Conservation (phyloP, 2,329 filamentous ascomycete species). For the Ambrosiella beaveri region DNA sequence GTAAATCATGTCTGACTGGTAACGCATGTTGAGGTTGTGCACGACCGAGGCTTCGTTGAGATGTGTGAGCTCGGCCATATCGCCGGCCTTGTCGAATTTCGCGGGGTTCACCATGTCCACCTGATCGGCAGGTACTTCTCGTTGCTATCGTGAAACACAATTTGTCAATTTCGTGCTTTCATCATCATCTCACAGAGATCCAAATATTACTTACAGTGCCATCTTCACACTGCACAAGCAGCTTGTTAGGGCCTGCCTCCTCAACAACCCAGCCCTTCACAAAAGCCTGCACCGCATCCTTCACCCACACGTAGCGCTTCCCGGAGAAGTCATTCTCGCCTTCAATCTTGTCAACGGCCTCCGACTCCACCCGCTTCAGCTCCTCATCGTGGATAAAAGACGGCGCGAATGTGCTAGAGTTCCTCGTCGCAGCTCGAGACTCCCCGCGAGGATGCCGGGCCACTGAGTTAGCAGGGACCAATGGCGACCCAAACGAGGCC, state of each 20-base stretch:
- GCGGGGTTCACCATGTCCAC: slow-evolving; percentile 98
- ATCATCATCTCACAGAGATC: neutral
- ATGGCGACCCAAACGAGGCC: slow-evolving; percentile 29
- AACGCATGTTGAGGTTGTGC: slow-evolving; percentile 87
- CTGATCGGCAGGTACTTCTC: slow-evolving; percentile 67
- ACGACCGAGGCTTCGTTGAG: slow-evolving; percentile 96
- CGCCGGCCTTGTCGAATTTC: slow-evolving; percentile 98
- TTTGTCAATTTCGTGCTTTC: slow-evolving; percentile 14
- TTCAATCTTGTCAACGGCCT: slow-evolving; percentile 57
- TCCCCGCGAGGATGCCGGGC: slow-evolving; percentile 31
- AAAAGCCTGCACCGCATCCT: slow-evolving; percentile 72
- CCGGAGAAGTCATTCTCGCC: slow-evolving; percentile 98
- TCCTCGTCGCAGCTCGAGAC: slow-evolving; percentile 46
- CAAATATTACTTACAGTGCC: slow-evolving; percentile 48
- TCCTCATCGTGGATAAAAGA: slow-evolving; percentile 89
- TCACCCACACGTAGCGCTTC: slow-evolving; percentile 95
- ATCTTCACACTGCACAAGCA: slow-evolving; percentile 87
- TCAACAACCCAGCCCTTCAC: slow-evolving; percentile 84
- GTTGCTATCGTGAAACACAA: slow-evolving; percentile 40
- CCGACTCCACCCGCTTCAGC: slow-evolving; percentile 34
- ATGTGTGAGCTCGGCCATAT: slow-evolving; percentile 97
- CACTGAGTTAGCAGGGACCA: slow-evolving; percentile 22
- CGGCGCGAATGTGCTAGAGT: slow-evolving; percentile 77
- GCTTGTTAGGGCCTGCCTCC: slow-evolving; percentile 48
- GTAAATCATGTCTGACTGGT: slow-evolving; percentile 91